These are phyloP conservation scores for Nicotiana sylvestris DNA, from an alignment of 257 asterid genomes.

Conservation along the genomic window DNA sequence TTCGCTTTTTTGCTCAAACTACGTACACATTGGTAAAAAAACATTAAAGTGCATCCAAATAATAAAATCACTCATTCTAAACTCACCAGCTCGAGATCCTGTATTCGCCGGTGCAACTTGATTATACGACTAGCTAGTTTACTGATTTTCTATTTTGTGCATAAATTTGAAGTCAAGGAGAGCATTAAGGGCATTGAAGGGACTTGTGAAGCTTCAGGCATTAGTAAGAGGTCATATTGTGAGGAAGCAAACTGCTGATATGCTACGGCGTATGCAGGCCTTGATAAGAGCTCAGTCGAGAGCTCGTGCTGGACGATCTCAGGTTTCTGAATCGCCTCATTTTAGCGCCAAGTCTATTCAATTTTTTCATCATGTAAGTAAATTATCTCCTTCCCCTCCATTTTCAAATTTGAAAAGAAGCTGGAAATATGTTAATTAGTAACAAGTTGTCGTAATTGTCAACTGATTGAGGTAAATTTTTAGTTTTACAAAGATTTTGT, in stretches of 20 bases:
- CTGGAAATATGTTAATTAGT: no score
- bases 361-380: conserved; percentile 36
- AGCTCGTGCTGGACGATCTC: conserved; percentile 28
- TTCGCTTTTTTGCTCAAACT: no score
- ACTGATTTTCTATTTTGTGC: neutral
- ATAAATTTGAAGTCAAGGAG: conserved; percentile 43
- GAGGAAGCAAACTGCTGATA: conserved; percentile 23
- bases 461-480: no score
- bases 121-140: neutral
- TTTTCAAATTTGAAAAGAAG: neutral
- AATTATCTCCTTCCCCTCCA: neutral
- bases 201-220: conserved; percentile 61
- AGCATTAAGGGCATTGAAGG: conserved; percentile 48
- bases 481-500: no score
- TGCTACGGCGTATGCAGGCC: conserved; percentile 25
- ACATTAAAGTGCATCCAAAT: neutral
- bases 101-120: neutral
- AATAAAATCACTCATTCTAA: no score
- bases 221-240: conserved; percentile 45
- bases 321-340: conserved; percentile 47
- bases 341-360: conserved; percentile 45
- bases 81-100: neutral
- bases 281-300: conserved; percentile 20
- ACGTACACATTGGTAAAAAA: no score
- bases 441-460: no score